A percentile compares a stretch with the other conserved stretches of the same genome.
Evolutionary conservation across 2,329 filamentous ascomycete genomes (phyloP).

Genomic region (Cordyceps sp.): DNA sequence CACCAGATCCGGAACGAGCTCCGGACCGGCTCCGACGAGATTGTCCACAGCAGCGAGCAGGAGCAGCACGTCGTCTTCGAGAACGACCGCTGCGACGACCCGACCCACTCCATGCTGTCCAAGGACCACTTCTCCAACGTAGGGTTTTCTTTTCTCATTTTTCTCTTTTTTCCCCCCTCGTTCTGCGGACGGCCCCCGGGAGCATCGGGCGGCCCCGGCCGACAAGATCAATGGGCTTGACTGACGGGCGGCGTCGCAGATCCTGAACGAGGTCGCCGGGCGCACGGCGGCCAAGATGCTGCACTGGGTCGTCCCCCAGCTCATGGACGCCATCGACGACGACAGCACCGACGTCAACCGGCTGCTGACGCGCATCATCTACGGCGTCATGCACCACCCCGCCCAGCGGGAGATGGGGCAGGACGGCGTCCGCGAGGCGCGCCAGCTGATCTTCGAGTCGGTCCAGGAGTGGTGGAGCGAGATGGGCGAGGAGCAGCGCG

Average conservation of each 20-base stretch:
- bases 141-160: slow-evolving; percentile 13
- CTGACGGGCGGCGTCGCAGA: slow-evolving; percentile 16
- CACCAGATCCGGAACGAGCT: slow-evolving; percentile 76
- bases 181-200: too few species aligned
- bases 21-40: slow-evolving; percentile 67
- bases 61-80: slow-evolving; percentile 80
- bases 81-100: slow-evolving; percentile 60
- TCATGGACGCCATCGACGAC: slow-evolving; percentile 80
- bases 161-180: too few species aligned
- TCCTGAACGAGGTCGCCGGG: slow-evolving; percentile 78
- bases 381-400: slow-evolving; percentile 77
- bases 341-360: slow-evolving; percentile 51
- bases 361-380: slow-evolving; percentile 59
- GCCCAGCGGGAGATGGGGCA: slow-evolving; percentile 55
- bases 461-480: slow-evolving; percentile 71
- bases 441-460: slow-evolving; percentile 59
- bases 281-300: slow-evolving; percentile 65
- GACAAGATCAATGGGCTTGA: background rate
- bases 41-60: slow-evolving; percentile 69
- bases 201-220: too few species aligned
- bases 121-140: slow-evolving; percentile 91
- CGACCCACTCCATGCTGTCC: slow-evolving; percentile 88
- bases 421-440: slow-evolving; percentile 57
- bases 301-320: slow-evolving; percentile 73
- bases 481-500: slow-evolving; percentile 43